Evolutionary conservation across 2,329 filamentous ascomycete species (phyloP), one percentile per base, ranked within the genome.

Genomic region (Ophiostoma piceae): DNA sequence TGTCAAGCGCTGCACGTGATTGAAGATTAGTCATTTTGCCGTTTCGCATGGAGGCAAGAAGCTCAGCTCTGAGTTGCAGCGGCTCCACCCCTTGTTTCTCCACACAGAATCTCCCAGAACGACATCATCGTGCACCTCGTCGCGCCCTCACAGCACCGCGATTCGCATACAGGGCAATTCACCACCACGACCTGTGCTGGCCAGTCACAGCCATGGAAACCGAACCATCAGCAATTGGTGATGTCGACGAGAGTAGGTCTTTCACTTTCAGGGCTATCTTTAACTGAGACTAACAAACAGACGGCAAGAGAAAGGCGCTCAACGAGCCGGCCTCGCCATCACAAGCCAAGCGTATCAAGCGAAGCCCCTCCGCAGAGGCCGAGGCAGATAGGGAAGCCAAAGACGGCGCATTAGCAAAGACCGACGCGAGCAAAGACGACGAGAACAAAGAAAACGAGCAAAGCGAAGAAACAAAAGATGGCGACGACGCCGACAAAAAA

Each of bases 261-360:
- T 41, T 22, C 5, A 1, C 19, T 39, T 9, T 7, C n/a, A 29
- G 32, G 3, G 39, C 39, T 12, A 41, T 3, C n/a, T 9, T 26
- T 26, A 26, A 3, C 0, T 11, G 11, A 14, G 2, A 19, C 35
- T 39, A 39, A 32, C 60, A 39, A 65, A 8, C 71, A 85, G 85
- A 82, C 75, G 83, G 80, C 57, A 94, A 94, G 83, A 89, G 91
- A 78, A 93, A 93, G 80, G 90, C 90, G 3, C 83, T 82, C 67
- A 87, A 90, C 74, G 88, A 90, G 73, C 85, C 87, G 65, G 81
- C 84, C 69, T 88, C 87, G 68, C 84, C 86, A 26, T 84, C 84
- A 67, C 85, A 87, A 67, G 79, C 83, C 22, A 94, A 94, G 79
- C 85, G 90, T 74, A 77, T 87, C 57, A 90, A 90, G 79, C 82